Conservation (phyloP, 106 monocot species). For the Dendrobium officinale region DNA sequence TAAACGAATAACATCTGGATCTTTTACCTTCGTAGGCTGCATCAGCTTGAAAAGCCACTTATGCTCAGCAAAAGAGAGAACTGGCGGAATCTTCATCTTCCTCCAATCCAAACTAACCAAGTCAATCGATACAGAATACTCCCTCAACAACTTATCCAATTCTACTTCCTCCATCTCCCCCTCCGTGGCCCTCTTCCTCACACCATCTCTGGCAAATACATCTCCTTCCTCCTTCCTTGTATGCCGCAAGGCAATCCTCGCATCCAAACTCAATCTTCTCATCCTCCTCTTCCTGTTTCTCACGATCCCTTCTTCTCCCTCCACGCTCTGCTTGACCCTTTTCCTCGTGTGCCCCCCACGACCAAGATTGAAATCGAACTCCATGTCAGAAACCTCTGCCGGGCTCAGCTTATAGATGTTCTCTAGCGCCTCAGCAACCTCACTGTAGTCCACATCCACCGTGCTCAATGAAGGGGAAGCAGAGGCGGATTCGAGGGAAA, state of each 20-base stretch:
- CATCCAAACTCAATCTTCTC: constrained; percentile 47
- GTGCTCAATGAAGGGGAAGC: neutral
- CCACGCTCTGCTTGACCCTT: neutral
- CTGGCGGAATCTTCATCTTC: constrained; percentile 85
- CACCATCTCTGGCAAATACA: neutral
- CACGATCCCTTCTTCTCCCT: constrained; percentile 20
- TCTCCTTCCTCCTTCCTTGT: constrained; percentile 10
- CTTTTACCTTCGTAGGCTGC: constrained; percentile 83
- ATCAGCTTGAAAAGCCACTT: constrained; percentile 61
- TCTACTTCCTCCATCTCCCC: constrained; percentile 4
- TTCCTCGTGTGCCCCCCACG: neutral
- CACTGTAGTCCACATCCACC: constrained; percentile 57
- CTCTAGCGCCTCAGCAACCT: constrained; percentile 77
- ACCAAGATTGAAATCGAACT: neutral
- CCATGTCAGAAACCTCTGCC: constrained; percentile 33
- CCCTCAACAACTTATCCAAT: constrained; percentile 47
- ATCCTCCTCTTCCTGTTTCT: constrained; percentile 36
- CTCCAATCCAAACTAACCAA: constrained; percentile 73
- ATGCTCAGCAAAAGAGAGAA: constrained; percentile 63
- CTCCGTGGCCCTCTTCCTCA: constrained; percentile 8
- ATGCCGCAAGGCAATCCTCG: constrained; percentile 43
- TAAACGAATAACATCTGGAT: neutral
- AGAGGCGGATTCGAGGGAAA: constrained; percentile 6
- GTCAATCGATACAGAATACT: constrained; percentile 52
- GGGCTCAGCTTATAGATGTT: constrained; percentile 93